Conservation (phyloP, 1,284 basidiomycete species). For the Xanthoconium separans region DNA sequence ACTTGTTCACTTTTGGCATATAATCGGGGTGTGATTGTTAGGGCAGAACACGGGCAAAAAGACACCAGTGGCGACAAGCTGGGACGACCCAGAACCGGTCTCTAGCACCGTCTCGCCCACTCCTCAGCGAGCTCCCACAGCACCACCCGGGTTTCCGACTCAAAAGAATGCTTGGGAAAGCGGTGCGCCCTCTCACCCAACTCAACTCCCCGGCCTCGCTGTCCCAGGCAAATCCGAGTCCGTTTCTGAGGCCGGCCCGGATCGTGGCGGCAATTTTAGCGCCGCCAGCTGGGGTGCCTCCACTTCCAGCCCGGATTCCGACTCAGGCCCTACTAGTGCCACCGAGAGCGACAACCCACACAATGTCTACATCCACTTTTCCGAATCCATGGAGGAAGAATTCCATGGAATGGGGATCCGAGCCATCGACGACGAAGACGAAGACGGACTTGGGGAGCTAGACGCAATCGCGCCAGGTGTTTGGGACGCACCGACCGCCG, state of each 20-base stretch:
- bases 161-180: conserved; percentile 11
- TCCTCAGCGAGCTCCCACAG: conserved; percentile 3
- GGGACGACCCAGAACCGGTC: conserved; percentile 21
- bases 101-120: conserved; percentile 16
- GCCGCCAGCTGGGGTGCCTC: conserved; percentile 23
- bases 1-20: neutral
- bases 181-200: conserved; percentile 1
- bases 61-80: conserved; percentile 9
- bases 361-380: conserved; percentile 20
- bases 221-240: conserved; percentile 5
- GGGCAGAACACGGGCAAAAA: conserved; percentile 17
- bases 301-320: conserved; percentile 27
- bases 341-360: conserved; percentile 29
- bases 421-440: conserved; percentile 9
- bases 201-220: conserved; percentile 9
- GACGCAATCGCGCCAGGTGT: conserved; percentile 26
- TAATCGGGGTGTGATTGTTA: conserved; percentile 3
- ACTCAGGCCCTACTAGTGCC: conserved; percentile 24
- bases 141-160: conserved; percentile 11
- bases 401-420: conserved; percentile 27
- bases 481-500: conserved; percentile 13
- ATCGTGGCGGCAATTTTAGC: conserved; percentile 12
- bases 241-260: neutral
- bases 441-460: conserved; percentile 15
- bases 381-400: conserved; percentile 30